These are phyloP conservation scores for Sonneratia caseolaris DNA, from an alignment of 345 rosid species.

Conservation along the genomic window DNA sequence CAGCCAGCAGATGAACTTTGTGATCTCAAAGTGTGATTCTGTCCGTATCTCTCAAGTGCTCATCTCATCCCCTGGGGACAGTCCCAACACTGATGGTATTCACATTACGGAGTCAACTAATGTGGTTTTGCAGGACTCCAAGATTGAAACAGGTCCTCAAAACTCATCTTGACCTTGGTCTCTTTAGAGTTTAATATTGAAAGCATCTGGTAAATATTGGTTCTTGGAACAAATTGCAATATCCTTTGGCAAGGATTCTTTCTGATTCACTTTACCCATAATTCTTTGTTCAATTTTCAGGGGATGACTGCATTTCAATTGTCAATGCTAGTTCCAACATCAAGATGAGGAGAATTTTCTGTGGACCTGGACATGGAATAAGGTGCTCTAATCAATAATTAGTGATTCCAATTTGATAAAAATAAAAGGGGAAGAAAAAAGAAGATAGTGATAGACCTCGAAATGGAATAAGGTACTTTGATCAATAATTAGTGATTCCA, in stretches of 20 bases:
- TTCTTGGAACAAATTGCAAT: background rate
- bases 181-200: background rate
- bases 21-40: slow-evolving; percentile 51
- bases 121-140: slow-evolving; percentile 68
- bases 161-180: background rate
- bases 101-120: slow-evolving; percentile 74
- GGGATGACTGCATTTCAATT: slow-evolving; percentile 91
- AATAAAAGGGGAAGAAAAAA: too few species aligned
- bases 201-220: background rate
- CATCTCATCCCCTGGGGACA: slow-evolving; percentile 77
- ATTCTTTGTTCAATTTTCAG: slow-evolving; percentile 24
- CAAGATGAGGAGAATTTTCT: slow-evolving; percentile 74
- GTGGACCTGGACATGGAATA: slow-evolving; percentile 98
- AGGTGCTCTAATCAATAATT: slow-evolving; percentile 28
- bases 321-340: slow-evolving; percentile 69
- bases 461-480: too few species aligned
- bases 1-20: slow-evolving; percentile 95
- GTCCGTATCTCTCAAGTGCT: slow-evolving; percentile 54
- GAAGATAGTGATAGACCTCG: too few species aligned
- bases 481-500: too few species aligned
- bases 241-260: too few species aligned
- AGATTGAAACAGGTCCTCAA: slow-evolving; percentile 88
- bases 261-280: too few species aligned
- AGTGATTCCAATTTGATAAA: background rate
- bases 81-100: slow-evolving; percentile 97